Evolutionary conservation across 768 basidiomycete species (phyloP).

Genomic region (Leccinum pellstonianum): DNA sequence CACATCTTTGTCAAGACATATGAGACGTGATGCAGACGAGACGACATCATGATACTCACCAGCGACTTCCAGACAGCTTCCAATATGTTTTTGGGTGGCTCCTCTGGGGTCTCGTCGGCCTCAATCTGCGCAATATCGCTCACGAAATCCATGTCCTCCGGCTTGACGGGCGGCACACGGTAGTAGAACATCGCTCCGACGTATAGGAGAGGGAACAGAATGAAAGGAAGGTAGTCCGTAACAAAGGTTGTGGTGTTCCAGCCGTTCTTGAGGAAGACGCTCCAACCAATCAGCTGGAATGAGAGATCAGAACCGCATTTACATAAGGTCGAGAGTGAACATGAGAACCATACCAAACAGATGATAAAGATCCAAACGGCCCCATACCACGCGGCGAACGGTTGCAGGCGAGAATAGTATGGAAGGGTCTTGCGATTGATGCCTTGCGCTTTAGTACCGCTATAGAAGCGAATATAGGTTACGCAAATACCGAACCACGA

Average conservation of each 20-base stretch:
- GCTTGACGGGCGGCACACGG: conserved; percentile 21
- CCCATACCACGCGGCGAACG: conserved; percentile 68
- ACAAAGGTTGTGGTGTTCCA: conserved; percentile 69
- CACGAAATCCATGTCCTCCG: conserved; percentile 84
- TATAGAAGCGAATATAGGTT: conserved; percentile 80
- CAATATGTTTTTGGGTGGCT: conserved; percentile 61
- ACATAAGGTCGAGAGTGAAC: neutral
- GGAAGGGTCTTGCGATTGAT: conserved; percentile 71
- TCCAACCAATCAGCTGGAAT: conserved; percentile 46
- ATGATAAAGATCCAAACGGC: conserved; percentile 40
- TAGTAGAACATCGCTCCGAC: conserved; percentile 51
- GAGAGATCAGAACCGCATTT: conserved; percentile 32
- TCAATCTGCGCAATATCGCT: conserved; percentile 68
- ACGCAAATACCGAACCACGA: conserved; percentile 79
- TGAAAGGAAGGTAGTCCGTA: conserved; percentile 75
- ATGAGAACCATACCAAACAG: conserved; percentile 52
- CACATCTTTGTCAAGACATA: conserved; percentile 18
- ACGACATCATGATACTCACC: conserved; percentile 42
- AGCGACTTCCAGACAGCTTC: conserved; percentile 81
- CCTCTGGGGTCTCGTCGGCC: conserved; percentile 68
- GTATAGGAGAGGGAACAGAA: conserved; percentile 78
- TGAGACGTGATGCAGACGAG: conserved; percentile 2
- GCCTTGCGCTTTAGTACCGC: conserved; percentile 77
- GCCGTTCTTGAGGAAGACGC: conserved; percentile 49
- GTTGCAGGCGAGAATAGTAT: conserved; percentile 64